Evolutionary conservation across 108 stramenopile species (phyloP).

Genomic region (Schizochytrium sp.): DNA sequence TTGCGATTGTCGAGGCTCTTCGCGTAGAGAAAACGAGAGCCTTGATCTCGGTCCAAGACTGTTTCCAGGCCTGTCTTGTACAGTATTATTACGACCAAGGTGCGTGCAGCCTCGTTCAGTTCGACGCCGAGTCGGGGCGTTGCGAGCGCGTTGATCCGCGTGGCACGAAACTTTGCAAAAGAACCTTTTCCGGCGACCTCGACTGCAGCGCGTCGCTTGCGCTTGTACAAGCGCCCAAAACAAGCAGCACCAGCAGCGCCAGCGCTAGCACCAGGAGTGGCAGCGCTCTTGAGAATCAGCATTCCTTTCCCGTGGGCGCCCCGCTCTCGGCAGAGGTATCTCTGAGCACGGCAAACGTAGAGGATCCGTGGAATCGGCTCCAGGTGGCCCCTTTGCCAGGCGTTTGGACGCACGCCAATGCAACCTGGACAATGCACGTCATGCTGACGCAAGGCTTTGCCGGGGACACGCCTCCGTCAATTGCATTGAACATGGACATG

Average conservation of each 20-base stretch:
- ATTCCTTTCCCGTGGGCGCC: not conserved
- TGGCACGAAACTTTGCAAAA: not conserved
- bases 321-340: not conserved
- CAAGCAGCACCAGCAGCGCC: not conserved
- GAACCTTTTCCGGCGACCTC: not conserved
- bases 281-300: too few relatives aligned
- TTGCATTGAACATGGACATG: not conserved
- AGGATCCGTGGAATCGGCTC: not conserved
- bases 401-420: not conserved
- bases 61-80: not conserved
- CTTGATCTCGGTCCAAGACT: not conserved
- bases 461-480: not conserved
- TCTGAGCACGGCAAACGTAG: not conserved
- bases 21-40: not conserved
- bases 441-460: not conserved
- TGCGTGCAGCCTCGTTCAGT: not conserved
- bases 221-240: not conserved
- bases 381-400: not conserved
- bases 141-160: not conserved
- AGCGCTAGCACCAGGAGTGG: not conserved
- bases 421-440: not conserved
- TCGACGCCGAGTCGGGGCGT: not conserved
- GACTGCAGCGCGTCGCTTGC: not conserved
- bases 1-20: not conserved
- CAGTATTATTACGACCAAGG: slow-evolving; percentile 1